Base-by-base conservation (phyloP, 2,329 filamentous ascomycete genomes). In the Teratosphaeria viscida region DNA sequence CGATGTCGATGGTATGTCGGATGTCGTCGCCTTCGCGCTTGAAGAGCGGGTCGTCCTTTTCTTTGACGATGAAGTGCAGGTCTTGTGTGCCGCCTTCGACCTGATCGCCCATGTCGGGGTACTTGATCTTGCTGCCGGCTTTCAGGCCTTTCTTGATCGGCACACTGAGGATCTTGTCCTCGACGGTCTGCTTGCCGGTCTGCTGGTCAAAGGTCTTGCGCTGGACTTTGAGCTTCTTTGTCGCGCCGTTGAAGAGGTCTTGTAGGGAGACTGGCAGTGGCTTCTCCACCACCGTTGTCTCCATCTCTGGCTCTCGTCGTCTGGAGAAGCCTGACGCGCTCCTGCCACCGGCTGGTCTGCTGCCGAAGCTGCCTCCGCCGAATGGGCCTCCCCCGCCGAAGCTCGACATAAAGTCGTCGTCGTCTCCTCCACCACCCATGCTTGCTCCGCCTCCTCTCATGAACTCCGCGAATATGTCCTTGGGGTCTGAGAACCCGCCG, bases 161-260 rank as follows among this genome's bases (percentile, higher is more conserved):
- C 57, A 97, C 92, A 71, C 95, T 91, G 34, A 99, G 78, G 19
- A 96, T 90, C 70, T 92, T 89, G 68, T 99, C 94, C 62, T 92
- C 89, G 2, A 87, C 88, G 52, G 84, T 89, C 67, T 91, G 85
- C 79, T 95, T 96, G 60, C 90, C 90, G 0, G 82, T 86, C 23
- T 86, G 77, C 47, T 78, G 80, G 73, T 99, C 94, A 73, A 90
- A 97, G 19, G 88, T 91, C 84, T 97, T 97, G 70, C 92, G 85
- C 70, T 96, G 96, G 65, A 97, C 95, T 78, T 94, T 95, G 82
- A 99, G 90, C 81, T 95, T 96, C 83, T 99, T 99, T 55, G 88
- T 90, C 39, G 85, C 85, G 49, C 94, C 94, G 29, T 82, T 86
- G 78, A 85, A 97, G 62, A 97, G 77, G 70, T 99, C 94, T 74